Conservation (phyloP, 73 alveolate genomes). For the Tetrahymena elliotti region DNA sequence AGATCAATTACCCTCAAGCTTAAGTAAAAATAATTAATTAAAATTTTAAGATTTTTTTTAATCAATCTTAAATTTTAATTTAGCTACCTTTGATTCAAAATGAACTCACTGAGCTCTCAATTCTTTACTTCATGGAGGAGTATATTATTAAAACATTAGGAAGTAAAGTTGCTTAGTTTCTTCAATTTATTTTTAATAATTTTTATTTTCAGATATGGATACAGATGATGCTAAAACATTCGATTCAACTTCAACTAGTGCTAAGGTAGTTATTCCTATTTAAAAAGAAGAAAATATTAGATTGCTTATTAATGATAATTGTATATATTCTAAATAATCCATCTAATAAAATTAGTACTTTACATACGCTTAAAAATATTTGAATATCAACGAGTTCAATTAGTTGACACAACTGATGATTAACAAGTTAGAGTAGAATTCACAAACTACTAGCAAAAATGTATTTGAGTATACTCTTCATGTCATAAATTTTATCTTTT, state of each 20-base stretch:
- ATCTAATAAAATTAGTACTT: not conserved
- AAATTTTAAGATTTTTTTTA: not conserved
- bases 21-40: not conserved
- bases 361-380: not conserved
- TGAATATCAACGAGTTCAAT: not conserved
- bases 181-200: not conserved
- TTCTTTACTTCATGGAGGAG: not conserved
- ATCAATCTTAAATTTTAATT: not conserved
- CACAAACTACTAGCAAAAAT: not conserved
- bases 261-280: not conserved
- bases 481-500: not conserved
- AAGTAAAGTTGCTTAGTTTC: not conserved
- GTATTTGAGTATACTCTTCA: not conserved
- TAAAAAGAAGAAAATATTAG: not conserved
- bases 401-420: not conserved
- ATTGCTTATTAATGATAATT: not conserved
- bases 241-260: not conserved
- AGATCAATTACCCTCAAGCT: not conserved
- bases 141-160: not conserved
- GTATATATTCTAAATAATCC: not conserved
- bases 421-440: not conserved
- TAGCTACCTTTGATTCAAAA: not conserved
- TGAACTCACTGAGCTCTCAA: not conserved
- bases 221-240: not conserved
- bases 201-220: not conserved